Evolutionary conservation across 164 flowering plant species (phyloP).

Genomic region (Taxillus chinensis): DNA sequence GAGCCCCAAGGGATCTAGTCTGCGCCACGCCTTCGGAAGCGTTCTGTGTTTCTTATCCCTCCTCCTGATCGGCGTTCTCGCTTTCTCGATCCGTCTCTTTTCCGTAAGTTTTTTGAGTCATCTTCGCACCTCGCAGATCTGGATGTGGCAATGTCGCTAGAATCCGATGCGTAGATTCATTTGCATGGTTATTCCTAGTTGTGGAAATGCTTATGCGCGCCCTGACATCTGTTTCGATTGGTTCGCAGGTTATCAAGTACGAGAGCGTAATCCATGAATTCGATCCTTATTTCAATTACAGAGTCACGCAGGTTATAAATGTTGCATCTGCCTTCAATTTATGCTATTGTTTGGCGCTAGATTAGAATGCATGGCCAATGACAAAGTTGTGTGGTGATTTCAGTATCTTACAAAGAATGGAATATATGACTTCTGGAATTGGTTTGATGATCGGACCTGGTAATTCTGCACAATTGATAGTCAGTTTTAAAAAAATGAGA

Average conservation of each 20-base stretch:
- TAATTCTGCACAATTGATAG: conserved; percentile 18
- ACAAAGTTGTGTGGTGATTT: conserved; percentile 21
- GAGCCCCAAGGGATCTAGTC: conserved; percentile 15
- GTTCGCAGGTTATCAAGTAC: conserved; percentile 86
- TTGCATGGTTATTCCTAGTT: too few species aligned
- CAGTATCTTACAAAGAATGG: conserved; percentile 90
- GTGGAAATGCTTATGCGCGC: too few species aligned
- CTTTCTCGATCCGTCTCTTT: conserved; percentile 98
- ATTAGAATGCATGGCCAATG: background rate
- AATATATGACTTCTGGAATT: conserved; percentile 98
- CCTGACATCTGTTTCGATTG: conserved; percentile 1
- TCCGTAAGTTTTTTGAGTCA: conserved; percentile 38
- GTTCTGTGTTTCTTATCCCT: conserved; percentile 75
- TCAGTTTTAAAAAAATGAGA: background rate
- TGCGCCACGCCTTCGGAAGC: conserved; percentile 69
- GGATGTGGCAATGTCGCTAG: background rate
- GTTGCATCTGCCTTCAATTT: too few species aligned
- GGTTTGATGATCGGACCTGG: conserved; percentile 99
- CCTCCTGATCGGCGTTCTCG: conserved; percentile 83
- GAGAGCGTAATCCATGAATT: conserved; percentile 99
- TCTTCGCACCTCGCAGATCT: background rate
- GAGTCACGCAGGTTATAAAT: conserved; percentile 88
- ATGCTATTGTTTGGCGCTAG: too few species aligned
- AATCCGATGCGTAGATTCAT: background rate
- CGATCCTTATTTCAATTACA: conserved; percentile 97